These are phyloP conservation scores for Candida chauliodis DNA, from an alignment of 805 yeast genomes.

Conservation along the genomic window DNA sequence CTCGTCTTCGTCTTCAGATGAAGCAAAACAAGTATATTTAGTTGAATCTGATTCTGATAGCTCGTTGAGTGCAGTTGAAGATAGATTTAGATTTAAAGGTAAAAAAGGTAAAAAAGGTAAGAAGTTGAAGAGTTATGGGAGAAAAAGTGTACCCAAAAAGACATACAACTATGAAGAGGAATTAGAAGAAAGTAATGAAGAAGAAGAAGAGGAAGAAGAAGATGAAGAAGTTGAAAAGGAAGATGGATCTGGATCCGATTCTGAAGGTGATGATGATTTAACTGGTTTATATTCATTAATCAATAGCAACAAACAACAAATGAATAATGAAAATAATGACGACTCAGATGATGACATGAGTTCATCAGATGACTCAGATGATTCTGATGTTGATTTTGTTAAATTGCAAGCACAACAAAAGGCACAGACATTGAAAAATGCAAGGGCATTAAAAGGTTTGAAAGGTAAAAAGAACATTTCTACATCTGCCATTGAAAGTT, in stretches of 20 bases:
- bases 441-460: conserved; percentile 25
- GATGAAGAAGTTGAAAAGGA: conserved; percentile 15
- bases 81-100: conserved; percentile 1
- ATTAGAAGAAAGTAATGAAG: conserved; percentile 18
- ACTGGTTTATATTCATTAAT: conserved; percentile 23
- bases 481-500: conserved; percentile 6
- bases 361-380: conserved; percentile 60
- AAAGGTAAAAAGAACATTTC: conserved; percentile 11
- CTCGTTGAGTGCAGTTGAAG: conserved; percentile 37
- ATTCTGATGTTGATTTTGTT: conserved; percentile 69
- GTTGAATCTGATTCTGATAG: conserved; percentile 30
- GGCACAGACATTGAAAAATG: conserved; percentile 52
- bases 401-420: conserved; percentile 66
- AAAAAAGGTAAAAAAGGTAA: conserved; percentile 12
- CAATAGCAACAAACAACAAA: conserved; percentile 10
- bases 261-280: conserved; percentile 11
- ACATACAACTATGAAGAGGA: conserved; percentile 15
- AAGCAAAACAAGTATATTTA: conserved; percentile 8
- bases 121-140: conserved; percentile 12
- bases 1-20: conserved; percentile 25
- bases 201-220: conserved; percentile 13
- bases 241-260: conserved; percentile 9
- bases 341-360: conserved; percentile 23
- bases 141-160: conserved; percentile 22
- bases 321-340: conserved; percentile 7